These are phyloP conservation scores for Entomortierella chlamydospora DNA, from an alignment of 192 early-diverging fungal genomes.

Conservation along the genomic window DNA sequence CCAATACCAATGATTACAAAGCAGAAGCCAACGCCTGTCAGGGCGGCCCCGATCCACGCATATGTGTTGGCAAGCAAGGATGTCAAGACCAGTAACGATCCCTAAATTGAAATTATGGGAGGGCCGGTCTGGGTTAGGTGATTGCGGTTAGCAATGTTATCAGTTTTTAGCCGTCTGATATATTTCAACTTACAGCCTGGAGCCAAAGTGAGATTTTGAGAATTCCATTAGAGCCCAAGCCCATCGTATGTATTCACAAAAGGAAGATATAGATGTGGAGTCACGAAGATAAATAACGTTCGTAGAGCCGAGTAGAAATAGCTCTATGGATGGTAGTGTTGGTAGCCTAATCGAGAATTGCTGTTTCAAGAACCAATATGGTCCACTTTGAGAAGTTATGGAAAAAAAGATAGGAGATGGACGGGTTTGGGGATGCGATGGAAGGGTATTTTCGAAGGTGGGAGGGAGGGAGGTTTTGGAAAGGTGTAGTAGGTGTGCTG, in stretches of 20 bases:
- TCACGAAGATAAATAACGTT: not conserved
- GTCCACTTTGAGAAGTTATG: not conserved
- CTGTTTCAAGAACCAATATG: too few species aligned
- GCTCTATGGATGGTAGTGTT: too few species aligned
- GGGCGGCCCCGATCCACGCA: not conserved
- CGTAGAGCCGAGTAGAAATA: too few species aligned
- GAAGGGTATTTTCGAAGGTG: not conserved
- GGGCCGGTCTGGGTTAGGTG: too few species aligned
- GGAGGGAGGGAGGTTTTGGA: too few species aligned
- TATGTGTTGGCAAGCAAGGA: not conserved
- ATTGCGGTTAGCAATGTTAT: too few species aligned
- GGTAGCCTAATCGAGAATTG: too few species aligned
- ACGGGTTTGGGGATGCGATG: not conserved
- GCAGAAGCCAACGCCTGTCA: not conserved
- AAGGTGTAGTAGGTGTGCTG: too few species aligned
- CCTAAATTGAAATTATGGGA: not conserved
- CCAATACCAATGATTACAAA: not conserved
- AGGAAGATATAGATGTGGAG: constrained; percentile 1
- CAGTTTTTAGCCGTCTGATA: too few species aligned
- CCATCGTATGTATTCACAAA: constrained; percentile 13
- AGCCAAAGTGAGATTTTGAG: constrained; percentile 48
- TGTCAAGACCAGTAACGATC: not conserved
- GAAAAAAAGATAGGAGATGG: not conserved
- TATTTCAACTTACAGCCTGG: constrained; percentile 25
- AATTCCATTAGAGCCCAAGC: constrained; percentile 9